These are phyloP conservation scores for Aspergillus campestris DNA, from an alignment of 495 filamentous ascomycete genomes.

Conservation along the genomic window DNA sequence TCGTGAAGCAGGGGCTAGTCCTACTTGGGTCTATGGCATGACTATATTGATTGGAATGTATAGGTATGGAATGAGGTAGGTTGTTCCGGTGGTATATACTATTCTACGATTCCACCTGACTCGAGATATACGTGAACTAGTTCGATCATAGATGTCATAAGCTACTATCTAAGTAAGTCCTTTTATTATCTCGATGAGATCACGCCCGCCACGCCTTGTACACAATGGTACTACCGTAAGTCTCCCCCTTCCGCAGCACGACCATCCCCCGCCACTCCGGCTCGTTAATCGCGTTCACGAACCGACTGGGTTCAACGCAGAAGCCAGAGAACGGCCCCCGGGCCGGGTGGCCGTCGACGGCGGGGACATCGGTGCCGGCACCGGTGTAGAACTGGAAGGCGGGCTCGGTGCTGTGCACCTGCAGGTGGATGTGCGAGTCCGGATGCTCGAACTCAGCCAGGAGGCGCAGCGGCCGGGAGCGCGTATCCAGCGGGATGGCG, in stretches of 20 bases:
- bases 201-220: constrained; percentile 71
- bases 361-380: constrained; percentile 69
- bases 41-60: too few relatives aligned
- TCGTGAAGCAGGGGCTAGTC: not conserved
- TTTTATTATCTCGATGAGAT: not conserved
- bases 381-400: constrained; percentile 97
- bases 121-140: too few relatives aligned
- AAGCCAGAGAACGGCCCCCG: constrained; percentile 64
- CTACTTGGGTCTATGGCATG: too few relatives aligned
- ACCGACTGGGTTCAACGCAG: constrained; percentile 85
- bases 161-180: too few relatives aligned
- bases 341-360: constrained; percentile 53
- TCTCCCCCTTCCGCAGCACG: constrained; percentile 67
- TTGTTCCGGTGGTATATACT: not conserved
- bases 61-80: too few relatives aligned
- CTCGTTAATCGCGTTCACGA: constrained; percentile 78
- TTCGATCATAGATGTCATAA: too few relatives aligned
- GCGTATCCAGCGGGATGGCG: constrained; percentile 69
- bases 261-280: constrained; percentile 71
- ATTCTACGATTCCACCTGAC: too few relatives aligned
- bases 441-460: constrained; percentile 65
- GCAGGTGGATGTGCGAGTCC: constrained; percentile 63
- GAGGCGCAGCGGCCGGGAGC: constrained; percentile 49
- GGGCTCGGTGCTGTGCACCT: constrained; percentile 82
- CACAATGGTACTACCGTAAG: constrained; percentile 67